Evolutionary conservation across 2,329 filamentous ascomycete genomes (phyloP), one percentile per base, ranked within the genome.

Genomic region (Rhynchosporium secalis): DNA sequence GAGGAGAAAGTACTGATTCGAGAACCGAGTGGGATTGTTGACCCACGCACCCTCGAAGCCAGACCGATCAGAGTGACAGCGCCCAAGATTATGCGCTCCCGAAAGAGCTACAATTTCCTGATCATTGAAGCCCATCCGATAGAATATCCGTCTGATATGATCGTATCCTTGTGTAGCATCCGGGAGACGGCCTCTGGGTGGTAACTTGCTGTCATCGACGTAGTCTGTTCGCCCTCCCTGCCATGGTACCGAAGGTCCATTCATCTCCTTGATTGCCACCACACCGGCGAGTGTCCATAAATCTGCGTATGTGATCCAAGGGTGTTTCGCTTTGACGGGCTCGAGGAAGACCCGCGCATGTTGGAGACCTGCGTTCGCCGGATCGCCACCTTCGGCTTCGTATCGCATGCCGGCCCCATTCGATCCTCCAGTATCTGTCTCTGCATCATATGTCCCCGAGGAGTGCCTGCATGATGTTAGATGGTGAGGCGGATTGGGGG

Each of bases 401-500:
- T 86, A 88, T 40, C 85, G 79, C 85, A 88, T 88, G 20, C 84
- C 85, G 0, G 86, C 85, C 63, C 86, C 86, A 71, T 88, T 88
- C 31, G 80, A 83, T 43, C 85, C 85, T 41, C 86, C 86, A 0
- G 85, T 88, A 70, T 85, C 81, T 60, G 83, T 83, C 60, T 78
- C 77, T 36, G 75, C 75, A 70, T 85, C 82, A 73, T 87, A 88
- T 4, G 85, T 88, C 33, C 86, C 85, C 1, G 85, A 76, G n/a
- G 82, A 82, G 75, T 88, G 86, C 83, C 83, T 83, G 60, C 36
- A 31, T 48, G 41, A 41, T 55, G 15, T 62, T 31, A 62, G 47
- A n/a, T 20, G 29, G 49, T 40, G 33, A 36, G 31, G n/a, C 33
- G 31, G 7, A 2, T 20, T 28, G 10, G 20, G 9, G 20, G 43